Evolutionary conservation across 2,329 filamentous ascomycete species (phyloP).

Genomic region (Penicillium brevicompactum): DNA sequence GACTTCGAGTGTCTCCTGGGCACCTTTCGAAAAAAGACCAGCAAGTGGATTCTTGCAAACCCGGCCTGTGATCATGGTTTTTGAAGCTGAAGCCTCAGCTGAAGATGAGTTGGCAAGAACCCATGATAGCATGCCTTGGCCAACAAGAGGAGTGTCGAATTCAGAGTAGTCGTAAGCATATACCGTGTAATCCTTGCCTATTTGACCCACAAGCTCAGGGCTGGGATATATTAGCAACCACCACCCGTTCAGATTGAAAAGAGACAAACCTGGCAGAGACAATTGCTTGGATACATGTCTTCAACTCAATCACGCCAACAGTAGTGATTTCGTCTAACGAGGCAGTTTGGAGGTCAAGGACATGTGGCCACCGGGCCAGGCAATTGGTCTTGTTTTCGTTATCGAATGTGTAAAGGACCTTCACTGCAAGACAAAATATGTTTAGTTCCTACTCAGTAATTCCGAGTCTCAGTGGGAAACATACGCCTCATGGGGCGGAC

Average conservation of each 20-base stretch:
- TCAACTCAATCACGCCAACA: slow-evolving; percentile 86
- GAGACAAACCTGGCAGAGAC: slow-evolving; percentile 58
- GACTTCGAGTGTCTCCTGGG: slow-evolving; percentile 87
- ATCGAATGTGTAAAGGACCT: slow-evolving; percentile 96
- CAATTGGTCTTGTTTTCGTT: slow-evolving; percentile 85
- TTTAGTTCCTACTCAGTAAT: slow-evolving; percentile 17
- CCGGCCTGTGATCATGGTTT: slow-evolving; percentile 77
- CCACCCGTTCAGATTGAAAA: neutral
- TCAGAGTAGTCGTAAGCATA: slow-evolving; percentile 98
- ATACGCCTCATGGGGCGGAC: slow-evolving; percentile 69
- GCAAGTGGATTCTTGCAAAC: slow-evolving; percentile 81
- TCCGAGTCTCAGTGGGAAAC: slow-evolving; percentile 32
- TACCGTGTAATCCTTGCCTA: slow-evolving; percentile 85
- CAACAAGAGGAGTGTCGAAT: slow-evolving; percentile 87
- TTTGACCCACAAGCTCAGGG: slow-evolving; percentile 77
- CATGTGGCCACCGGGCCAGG: slow-evolving; percentile 79
- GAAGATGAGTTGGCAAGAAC: slow-evolving; percentile 66
- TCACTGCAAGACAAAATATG: slow-evolving; percentile 62
- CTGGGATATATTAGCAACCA: slow-evolving; percentile 51
- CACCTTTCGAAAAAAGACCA: slow-evolving; percentile 78
- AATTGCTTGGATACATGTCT: slow-evolving; percentile 83
- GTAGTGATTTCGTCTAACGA: slow-evolving; percentile 75
- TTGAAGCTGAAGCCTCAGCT: slow-evolving; percentile 58
- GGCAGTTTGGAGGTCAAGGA: slow-evolving; percentile 77
- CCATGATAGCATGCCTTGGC: slow-evolving; percentile 92